phyloP scores from a whole-genome alignment of 1,284 basidiomycete genomes.

The Rhizoctonia solani region DNA sequence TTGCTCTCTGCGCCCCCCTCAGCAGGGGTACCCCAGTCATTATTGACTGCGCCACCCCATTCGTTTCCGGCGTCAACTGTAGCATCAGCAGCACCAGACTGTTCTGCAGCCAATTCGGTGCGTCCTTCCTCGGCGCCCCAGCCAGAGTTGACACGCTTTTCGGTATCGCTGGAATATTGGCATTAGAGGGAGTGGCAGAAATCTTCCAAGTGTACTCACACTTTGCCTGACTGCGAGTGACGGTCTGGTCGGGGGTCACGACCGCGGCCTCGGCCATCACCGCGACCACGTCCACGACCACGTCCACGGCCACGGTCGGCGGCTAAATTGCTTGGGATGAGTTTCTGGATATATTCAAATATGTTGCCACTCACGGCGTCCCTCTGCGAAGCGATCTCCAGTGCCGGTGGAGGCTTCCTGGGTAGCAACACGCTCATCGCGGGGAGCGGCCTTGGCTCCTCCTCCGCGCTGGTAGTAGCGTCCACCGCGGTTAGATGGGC shows the following conservation, averaged over 20 bases:
- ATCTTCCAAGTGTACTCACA: slow-evolving; percentile 37
- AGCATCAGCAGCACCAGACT: slow-evolving; percentile 60
- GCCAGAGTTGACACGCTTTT: slow-evolving; percentile 88
- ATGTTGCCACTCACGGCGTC: slow-evolving; percentile 53
- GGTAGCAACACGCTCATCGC: slow-evolving; percentile 5
- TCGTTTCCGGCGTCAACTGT: slow-evolving; percentile 40
- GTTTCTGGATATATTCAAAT: background rate
- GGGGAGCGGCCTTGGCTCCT: slow-evolving; percentile 30
- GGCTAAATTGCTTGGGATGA: slow-evolving; percentile 3
- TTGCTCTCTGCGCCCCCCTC: slow-evolving; percentile 42
- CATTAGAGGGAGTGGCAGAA: background rate
- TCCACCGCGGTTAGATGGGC: slow-evolving; percentile 71
- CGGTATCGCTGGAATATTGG: slow-evolving; percentile 71
- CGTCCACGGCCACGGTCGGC: slow-evolving; percentile 44
- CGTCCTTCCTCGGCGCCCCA: slow-evolving; percentile 90
- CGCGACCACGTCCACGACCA: slow-evolving; percentile 47
- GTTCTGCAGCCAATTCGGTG: slow-evolving; percentile 76
- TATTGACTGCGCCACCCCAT: slow-evolving; percentile 40
- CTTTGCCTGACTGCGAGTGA: slow-evolving; percentile 78
- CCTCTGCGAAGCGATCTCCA: slow-evolving; percentile 40
- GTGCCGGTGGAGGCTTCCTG: slow-evolving; percentile 22
- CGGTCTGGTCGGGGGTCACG: slow-evolving; percentile 63
- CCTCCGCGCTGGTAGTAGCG: slow-evolving; percentile 76
- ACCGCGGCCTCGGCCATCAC: slow-evolving; percentile 55
- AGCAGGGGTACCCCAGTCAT: slow-evolving; percentile 47